These are phyloP conservation scores for Groenewaldozyma sp. DNA, from an alignment of 1,139 yeast genomes.

Conservation along the genomic window DNA sequence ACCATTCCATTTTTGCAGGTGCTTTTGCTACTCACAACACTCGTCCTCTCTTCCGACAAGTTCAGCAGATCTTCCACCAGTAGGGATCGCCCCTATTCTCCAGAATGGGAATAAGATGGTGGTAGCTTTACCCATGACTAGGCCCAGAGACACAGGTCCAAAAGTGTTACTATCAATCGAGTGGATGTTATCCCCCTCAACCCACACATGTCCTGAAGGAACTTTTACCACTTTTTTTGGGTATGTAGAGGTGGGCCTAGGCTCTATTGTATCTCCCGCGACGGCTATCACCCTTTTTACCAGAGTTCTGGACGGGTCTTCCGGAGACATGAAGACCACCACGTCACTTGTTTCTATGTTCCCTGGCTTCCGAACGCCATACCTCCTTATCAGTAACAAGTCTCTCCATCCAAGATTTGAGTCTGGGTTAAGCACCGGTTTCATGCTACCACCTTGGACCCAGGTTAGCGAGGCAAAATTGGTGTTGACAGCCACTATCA, in stretches of 20 bases:
- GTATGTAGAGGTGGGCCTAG: constrained; percentile 46
- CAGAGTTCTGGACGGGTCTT: constrained; percentile 59
- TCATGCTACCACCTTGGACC: constrained; percentile 81
- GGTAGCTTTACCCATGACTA: constrained; percentile 66
- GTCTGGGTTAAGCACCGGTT: constrained; percentile 79
- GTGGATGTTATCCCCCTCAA: constrained; percentile 87
- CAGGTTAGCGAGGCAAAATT: constrained; percentile 67
- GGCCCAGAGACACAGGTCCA: constrained; percentile 76
- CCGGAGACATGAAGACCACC: constrained; percentile 68
- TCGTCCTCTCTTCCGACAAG: no score
- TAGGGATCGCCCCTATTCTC: constrained; percentile 33
- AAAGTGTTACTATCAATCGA: constrained; percentile 76
- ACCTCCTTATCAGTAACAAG: constrained; percentile 64
- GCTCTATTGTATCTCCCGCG: constrained; percentile 57
- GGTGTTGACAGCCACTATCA: constrained; percentile 55
- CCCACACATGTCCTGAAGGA: constrained; percentile 84
- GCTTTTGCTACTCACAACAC: no score
- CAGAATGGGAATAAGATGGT: constrained; percentile 58
- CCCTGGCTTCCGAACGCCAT: constrained; percentile 40
- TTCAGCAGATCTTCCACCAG: constrained; percentile 29
- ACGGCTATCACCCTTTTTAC: constrained; percentile 72
- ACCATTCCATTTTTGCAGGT: no score
- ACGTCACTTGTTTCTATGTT: constrained; percentile 58
- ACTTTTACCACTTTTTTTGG: constrained; percentile 52
- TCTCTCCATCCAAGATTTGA: constrained; percentile 42